Evolutionary conservation across 768 basidiomycete genomes (phyloP).

Genomic region (Lactarius tabidus): DNA sequence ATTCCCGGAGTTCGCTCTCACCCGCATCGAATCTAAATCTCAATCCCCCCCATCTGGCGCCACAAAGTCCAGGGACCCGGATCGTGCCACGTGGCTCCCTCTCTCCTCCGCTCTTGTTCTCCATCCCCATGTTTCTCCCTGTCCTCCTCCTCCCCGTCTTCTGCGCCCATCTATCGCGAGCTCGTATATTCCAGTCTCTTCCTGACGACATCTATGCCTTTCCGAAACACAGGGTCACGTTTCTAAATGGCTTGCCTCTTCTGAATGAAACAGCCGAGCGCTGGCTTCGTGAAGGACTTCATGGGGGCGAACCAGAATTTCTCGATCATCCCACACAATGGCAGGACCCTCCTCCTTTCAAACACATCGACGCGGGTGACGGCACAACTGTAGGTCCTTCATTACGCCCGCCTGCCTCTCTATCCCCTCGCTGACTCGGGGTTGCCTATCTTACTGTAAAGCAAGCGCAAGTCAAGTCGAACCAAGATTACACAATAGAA

Average conservation of each 20-base stretch:
- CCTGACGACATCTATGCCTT: constrained; percentile 79
- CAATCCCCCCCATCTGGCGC: constrained; percentile 17
- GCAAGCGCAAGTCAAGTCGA: constrained; percentile 7
- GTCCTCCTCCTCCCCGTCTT: constrained; percentile 3
- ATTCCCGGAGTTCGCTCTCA: constrained; percentile 17
- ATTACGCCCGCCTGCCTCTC: not conserved
- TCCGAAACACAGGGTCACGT: constrained; percentile 76
- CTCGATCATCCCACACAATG: constrained; percentile 52
- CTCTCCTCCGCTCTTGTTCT: constrained; percentile 30
- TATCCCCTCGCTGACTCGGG: constrained; percentile 3
- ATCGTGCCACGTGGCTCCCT: constrained; percentile 20
- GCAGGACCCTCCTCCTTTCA: constrained; percentile 40
- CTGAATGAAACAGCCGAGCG: constrained; percentile 64
- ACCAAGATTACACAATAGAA: constrained; percentile 53
- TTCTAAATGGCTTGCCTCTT: constrained; percentile 75
- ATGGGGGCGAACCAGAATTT: constrained; percentile 74
- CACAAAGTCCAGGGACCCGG: constrained; percentile 27
- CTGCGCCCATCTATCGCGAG: constrained; percentile 16
- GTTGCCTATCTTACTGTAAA: not conserved
- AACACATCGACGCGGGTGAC: constrained; percentile 59
- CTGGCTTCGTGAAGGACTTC: constrained; percentile 71
- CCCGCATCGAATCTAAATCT: constrained; percentile 18
- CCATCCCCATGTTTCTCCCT: not conserved
- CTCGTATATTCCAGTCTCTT: constrained; percentile 52
- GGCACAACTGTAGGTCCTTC: constrained; percentile 30